Conservation (phyloP, 129 eudicot genomes). For the Lonicera japonica region DNA sequence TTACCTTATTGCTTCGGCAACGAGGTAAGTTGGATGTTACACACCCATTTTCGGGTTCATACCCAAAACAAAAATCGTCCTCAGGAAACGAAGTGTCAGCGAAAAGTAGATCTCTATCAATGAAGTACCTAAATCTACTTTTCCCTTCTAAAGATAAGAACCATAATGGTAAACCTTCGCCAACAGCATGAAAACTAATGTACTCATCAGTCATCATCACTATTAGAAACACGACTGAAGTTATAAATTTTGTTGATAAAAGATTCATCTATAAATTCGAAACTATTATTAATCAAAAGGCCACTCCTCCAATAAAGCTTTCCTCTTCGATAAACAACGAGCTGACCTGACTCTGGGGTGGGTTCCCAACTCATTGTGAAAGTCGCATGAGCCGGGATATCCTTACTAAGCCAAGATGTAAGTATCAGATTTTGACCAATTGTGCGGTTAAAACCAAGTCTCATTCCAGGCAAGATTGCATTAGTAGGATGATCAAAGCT, state of each 20-base stretch:
- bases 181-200: neutral
- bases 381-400: slow-evolving; percentile 8
- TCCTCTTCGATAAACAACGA: slow-evolving; percentile 13
- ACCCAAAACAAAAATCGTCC: slow-evolving; percentile 27
- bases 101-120: neutral
- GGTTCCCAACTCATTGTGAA: slow-evolving; percentile 26
- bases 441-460: slow-evolving; percentile 19
- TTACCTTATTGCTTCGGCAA: slow-evolving; percentile 13
- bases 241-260: slow-evolving; percentile 1
- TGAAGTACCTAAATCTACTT: neutral
- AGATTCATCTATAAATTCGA: slow-evolving; percentile 11
- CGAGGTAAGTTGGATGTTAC: slow-evolving; percentile 3
- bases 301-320: too few relatives aligned
- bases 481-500: slow-evolving; percentile 32
- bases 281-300: slow-evolving; percentile 19
- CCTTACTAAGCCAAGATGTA: slow-evolving; percentile 21
- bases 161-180: slow-evolving; percentile 4
- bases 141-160: slow-evolving; percentile 21
- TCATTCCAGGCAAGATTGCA: slow-evolving; percentile 37
- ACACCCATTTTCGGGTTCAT: slow-evolving; percentile 15
- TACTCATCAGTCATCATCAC: slow-evolving; percentile 13
- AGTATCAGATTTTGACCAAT: slow-evolving; percentile 18
- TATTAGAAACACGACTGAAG: slow-evolving; percentile 14
- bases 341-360: neutral
- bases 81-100: neutral